Evolutionary conservation across 306 rosid genomes (phyloP).

Genomic region (Dryas alaskensis): DNA sequence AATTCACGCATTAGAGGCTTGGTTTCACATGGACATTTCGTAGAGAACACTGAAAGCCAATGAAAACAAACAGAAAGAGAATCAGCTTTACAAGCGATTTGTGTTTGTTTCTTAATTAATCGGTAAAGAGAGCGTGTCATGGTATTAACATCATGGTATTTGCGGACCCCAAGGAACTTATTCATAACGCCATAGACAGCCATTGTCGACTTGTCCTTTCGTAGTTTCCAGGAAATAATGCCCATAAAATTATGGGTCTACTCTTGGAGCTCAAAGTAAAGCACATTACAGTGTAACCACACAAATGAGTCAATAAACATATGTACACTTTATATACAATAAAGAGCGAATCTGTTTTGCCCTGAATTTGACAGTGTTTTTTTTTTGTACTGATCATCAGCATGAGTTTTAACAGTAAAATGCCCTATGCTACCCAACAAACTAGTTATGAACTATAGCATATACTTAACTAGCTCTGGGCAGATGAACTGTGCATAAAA

Average conservation of each 20-base stretch:
- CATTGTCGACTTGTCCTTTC: neutral
- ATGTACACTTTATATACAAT: neutral
- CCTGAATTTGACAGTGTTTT: neutral
- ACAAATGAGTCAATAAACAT: neutral
- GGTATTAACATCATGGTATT: too few species aligned
- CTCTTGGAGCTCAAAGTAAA: neutral
- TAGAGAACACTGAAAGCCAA: neutral
- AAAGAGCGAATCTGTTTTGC: neutral
- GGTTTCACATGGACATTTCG: neutral
- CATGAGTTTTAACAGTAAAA: neutral
- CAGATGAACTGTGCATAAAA: constrained; percentile 2
- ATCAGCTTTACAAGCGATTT: neutral
- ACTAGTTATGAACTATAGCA: constrained; percentile 16
- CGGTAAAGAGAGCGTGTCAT: neutral
- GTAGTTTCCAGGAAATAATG: neutral
- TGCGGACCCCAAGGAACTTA: too few species aligned
- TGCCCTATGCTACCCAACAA: constrained; percentile 18
- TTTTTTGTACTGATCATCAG: neutral
- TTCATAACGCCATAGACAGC: too few species aligned
- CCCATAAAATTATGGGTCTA: neutral
- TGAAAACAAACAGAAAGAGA: neutral
- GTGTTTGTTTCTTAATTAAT: neutral
- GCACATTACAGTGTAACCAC: neutral
- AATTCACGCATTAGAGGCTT: too few species aligned
- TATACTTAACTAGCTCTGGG: constrained; percentile 14